Base-by-base conservation (phyloP, 2,329 filamentous ascomycete genomes). In the Xylaria sp. region DNA sequence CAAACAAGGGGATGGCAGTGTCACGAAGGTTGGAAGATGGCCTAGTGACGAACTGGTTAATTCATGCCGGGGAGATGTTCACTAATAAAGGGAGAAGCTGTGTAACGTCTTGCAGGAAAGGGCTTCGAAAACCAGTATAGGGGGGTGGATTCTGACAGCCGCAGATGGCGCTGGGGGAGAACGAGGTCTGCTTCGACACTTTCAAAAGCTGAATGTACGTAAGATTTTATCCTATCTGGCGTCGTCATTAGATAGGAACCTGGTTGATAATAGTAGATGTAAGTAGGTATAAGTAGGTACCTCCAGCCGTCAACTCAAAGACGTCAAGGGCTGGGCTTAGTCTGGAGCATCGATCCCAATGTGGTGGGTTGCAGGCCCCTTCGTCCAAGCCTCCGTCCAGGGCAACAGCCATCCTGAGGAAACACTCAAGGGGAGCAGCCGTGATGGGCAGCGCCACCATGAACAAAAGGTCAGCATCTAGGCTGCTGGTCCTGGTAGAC, bases 311-410 rank as follows among this genome's bases (percentile, higher is more conserved):
- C 23, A 35, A 33, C 42, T 56, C 55, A 56, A 55, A 65, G 62
- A 67, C 59, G 62, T 67, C 61, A 60, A 65, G 62, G 64, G 60
- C 64, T 65, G 59, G 58, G 54, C 58, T 63, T 58, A 57, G 53
- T 7, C 43, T 60, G 53, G 49, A 61, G 52, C 35, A 58, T 31
- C 38, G 54, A 57, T 61, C 61, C 57, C 51, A 64, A 61, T 61
- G 50, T 21, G 61, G 64, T 50, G 42, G 60, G 53, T 51, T 60
- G 50, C 51, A 63, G 56, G 54, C 42, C 21, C 55, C 58, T n/a
- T 51, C 51, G 56, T 60, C 57, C n/a, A n/a, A 57, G 54, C 52
- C 57, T 58, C 57, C 59, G 51, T 57, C 55, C 54, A 65, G 50
- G 55, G 56, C 52, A 57, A 42, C 55, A 25, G 21, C 46, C 46